Base-by-base conservation (phyloP, 345 rosid species). In the Syzygium grande region DNA sequence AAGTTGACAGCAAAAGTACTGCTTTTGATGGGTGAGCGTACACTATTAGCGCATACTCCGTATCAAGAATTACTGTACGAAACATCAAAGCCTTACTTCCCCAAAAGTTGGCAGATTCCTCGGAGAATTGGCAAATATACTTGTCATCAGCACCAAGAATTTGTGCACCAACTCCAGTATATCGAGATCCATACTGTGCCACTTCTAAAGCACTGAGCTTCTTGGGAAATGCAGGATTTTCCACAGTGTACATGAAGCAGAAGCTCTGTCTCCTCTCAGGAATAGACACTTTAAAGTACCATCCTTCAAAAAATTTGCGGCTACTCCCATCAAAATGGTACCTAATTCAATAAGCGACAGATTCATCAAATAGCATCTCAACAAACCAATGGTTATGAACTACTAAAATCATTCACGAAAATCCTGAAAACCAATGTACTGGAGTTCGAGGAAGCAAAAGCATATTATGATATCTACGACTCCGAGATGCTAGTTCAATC, bases 241-340 rank as follows among this genome's bases (percentile, higher is more conserved):
- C 99, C 84, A 96, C 92, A 1, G 99, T 91, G 86, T 96, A 97
- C 98, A 97, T 97, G 89, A 97, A 95, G 91, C 99, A 97, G 93
- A 97, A 97, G 88, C 98, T 97, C 93, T 97, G 97, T 84, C 73
- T 93, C 87, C 88, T 89, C 92, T 96, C 97, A 51, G 99, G 99
- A 38, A 97, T 95, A 17, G 99, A 92, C 55, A 97, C 96, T 90
- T 92, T 97, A 88, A 97, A 97, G 90, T 97, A 97, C 99, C 99
- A 97, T 79, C 99, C 99, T 90, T 97, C 99, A 23, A 97, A 97
- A 90, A 96, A 97, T 83, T 86, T 91, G 61, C 99, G 84, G 29
- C 91, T 63, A 27, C 92, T 95, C 88, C 99, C 99, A 92, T 97
- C 98, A 84, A 93, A 97, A 92, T 97, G 99, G 91, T 96, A 97